phyloP scores from a whole-genome alignment of 2,329 filamentous ascomycete genomes.

The Cryphonectria japonica region DNA sequence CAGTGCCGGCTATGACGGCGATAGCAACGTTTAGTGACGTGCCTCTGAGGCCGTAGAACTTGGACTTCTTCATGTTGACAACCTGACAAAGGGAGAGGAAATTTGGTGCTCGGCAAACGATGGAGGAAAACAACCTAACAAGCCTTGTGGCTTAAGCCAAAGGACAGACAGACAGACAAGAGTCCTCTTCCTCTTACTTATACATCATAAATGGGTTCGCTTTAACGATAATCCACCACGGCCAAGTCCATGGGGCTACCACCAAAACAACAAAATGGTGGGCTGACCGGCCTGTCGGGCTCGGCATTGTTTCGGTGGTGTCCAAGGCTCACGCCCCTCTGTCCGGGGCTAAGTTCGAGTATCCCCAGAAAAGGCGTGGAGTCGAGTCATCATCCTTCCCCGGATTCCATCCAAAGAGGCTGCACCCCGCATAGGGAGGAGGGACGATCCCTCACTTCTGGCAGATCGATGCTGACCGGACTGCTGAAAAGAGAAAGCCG shows the following conservation, averaged over 20 bases:
- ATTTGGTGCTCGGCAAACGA: background rate
- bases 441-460: background rate
- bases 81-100: background rate
- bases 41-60: conserved; percentile 28
- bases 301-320: background rate
- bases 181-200: background rate
- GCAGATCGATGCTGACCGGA: background rate
- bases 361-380: background rate
- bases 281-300: background rate
- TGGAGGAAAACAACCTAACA: background rate
- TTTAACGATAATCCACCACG: background rate
- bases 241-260: background rate
- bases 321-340: background rate
- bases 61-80: conserved; percentile 23
- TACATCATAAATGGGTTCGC: background rate
- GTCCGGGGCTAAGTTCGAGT: background rate
- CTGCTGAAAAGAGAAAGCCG: conserved; percentile 11
- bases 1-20: conserved; percentile 28
- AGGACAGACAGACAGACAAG: background rate
- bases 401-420: conserved; percentile 1
- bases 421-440: conserved; percentile 1
- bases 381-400: background rate
- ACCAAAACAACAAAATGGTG: background rate
- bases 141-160: background rate
- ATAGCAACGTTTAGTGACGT: conserved; percentile 28